Base-by-base conservation (phyloP, 2,329 filamentous ascomycete genomes). In the Trichophyton benhamiae region DNA sequence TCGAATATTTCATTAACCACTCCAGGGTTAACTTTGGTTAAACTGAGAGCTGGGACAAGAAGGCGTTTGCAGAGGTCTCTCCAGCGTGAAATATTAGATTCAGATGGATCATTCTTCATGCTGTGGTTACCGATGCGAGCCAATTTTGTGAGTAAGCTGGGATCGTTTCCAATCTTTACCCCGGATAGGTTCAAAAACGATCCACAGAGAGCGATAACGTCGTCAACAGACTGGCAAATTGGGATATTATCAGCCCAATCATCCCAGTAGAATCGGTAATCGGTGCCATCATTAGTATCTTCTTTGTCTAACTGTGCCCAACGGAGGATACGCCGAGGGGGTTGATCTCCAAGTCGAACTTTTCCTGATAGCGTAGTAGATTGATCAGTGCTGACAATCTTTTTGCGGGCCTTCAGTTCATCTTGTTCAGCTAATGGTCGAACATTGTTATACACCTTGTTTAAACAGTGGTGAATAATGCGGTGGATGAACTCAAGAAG, bases 161-260 rank as follows among this genome's bases (percentile, higher is more conserved):
- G 79, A 68, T 97, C 91, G 68, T 87, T 87, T 55, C 94, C 94
- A 65, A 97, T 92, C 69, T 90, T 91, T 64, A 95, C 86, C 1
- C 94, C 92, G 0, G 91, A 87, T 25, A 92, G 77, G 66, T 94
- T 95, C 53, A 96, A 78, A 22, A 99, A 81, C 0, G 90, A 91
- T 62, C 85, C 83, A 72, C 91, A 95, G 0, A 96, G 82, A 1
- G 87, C 85, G 72, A 97, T 94, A 13, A 99, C 82, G 70, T 99
- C 94, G 64, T 96, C 90, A 4, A 96, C 84, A 1, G 80, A 88
- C 71, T 95, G 91, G 70, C 94, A 99, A 20, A 96, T 77, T 0
- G 94, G 95, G 53, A 99, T 81, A 65, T 94, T 95, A 73, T 97
- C 92, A 1, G 86, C 82, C 94, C 94, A 99, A 67, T 97, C 94